Evolutionary conservation across 2,329 filamentous ascomycete genomes (phyloP).

Genomic region (Phialocephala subalpina): DNA sequence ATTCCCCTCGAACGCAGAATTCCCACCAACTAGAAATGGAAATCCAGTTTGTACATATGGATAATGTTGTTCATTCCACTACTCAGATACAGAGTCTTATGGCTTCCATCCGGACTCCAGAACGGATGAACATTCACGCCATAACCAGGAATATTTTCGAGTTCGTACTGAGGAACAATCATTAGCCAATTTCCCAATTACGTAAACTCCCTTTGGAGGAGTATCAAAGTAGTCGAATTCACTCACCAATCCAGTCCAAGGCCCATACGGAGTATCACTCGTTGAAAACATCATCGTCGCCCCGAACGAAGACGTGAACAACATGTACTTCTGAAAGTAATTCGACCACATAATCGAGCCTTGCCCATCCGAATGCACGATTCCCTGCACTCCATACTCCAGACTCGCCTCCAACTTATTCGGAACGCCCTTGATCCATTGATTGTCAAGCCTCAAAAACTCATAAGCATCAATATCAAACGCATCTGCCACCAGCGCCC

Average conservation of each 20-base stretch:
- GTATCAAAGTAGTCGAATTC: neutral
- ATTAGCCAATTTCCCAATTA: neutral
- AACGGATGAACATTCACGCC: constrained; percentile 9
- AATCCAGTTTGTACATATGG: constrained; percentile 12
- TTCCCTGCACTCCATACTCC: neutral
- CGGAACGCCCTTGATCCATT: constrained; percentile 12
- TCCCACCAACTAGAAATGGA: neutral
- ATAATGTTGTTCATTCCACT: constrained; percentile 8
- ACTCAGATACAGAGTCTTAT: neutral
- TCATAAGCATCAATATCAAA: constrained; percentile 8
- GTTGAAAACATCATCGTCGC: constrained; percentile 9
- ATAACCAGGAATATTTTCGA: constrained; percentile 4
- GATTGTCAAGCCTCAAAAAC: neutral
- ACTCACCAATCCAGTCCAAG: neutral
- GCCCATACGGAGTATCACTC: constrained; percentile 18
- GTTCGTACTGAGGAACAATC: neutral
- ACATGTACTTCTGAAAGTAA: constrained; percentile 8
- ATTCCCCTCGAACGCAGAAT: no score
- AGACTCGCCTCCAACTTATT: neutral
- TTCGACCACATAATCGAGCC: constrained; percentile 3
- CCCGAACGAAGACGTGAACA: constrained; percentile 7
- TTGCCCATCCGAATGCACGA: constrained; percentile 8
- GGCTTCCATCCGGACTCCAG: constrained; percentile 5
- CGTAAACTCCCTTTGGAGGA: no score
- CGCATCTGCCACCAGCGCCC: neutral